Conservation (phyloP, 2,329 filamentous ascomycete genomes). For the Colletotrichum limetticola region DNA sequence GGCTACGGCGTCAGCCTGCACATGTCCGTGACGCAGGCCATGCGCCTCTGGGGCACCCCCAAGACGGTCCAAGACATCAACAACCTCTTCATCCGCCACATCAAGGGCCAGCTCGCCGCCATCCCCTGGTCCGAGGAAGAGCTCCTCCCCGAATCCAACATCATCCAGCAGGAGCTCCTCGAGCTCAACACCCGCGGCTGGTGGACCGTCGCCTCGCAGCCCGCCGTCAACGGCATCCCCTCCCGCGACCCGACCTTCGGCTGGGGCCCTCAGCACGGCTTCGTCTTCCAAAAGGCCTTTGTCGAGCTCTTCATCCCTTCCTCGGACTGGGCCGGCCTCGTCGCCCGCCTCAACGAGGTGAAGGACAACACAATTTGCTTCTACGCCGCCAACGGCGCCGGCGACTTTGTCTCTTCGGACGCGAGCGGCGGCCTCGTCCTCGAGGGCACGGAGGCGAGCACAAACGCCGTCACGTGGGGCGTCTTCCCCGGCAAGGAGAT, state of each 20-base stretch:
- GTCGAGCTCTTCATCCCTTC: slow-evolving; percentile 92
- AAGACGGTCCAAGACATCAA: slow-evolving; percentile 77
- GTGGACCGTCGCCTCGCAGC: slow-evolving; percentile 97
- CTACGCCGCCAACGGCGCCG: slow-evolving; percentile 83
- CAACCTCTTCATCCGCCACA: slow-evolving; percentile 81
- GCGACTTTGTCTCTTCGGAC: slow-evolving; percentile 82
- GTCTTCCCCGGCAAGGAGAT: slow-evolving; percentile 97
- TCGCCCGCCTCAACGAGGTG: slow-evolving; percentile 62
- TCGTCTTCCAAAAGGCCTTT: slow-evolving; percentile 98
- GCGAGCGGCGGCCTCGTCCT: slow-evolving; percentile 48
- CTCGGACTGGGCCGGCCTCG: slow-evolving; percentile 76
- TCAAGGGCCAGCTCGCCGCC: slow-evolving; percentile 81
- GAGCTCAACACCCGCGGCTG: slow-evolving; percentile 83
- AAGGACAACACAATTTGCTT: slow-evolving; percentile 77
- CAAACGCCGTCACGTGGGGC: slow-evolving; percentile 97
- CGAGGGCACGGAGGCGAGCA: slow-evolving; percentile 59
- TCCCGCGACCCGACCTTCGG: slow-evolving; percentile 85
- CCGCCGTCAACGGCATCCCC: slow-evolving; percentile 86
- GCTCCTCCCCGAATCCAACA: slow-evolving; percentile 82
- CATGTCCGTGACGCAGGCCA: slow-evolving; percentile 85
- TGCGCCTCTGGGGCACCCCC: slow-evolving; percentile 87
- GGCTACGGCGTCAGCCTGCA: slow-evolving; percentile 98
- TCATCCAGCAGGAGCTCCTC: slow-evolving; percentile 81
- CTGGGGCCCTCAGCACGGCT: slow-evolving; percentile 92
- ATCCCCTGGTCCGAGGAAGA: slow-evolving; percentile 96